A percentile compares a stretch with the other conserved stretches of the same genome.
These are phyloP conservation scores for Phytophthora pini DNA, from an alignment of 352 stramenopile species.

Conservation along the genomic window DNA sequence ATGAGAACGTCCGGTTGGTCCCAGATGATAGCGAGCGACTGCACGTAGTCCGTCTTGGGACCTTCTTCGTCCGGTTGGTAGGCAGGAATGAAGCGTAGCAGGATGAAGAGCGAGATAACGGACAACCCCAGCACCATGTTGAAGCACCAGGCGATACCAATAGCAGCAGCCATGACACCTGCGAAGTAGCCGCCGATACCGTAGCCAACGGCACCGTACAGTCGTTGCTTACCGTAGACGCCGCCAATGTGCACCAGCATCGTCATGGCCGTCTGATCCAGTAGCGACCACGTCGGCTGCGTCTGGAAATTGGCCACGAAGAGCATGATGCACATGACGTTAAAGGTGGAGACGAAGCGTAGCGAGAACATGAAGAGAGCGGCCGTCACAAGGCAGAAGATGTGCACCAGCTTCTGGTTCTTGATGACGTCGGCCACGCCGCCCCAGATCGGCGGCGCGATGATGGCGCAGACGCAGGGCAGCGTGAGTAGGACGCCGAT, in stretches of 20 bases:
- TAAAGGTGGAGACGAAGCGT: constrained; percentile 68
- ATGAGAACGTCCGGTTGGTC: constrained; percentile 66
- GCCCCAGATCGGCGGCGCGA: constrained; percentile 74
- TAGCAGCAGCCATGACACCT: constrained; percentile 60
- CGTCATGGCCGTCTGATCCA: constrained; percentile 73
- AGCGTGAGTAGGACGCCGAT: constrained; percentile 76
- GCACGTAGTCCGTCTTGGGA: constrained; percentile 41
- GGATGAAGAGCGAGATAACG: constrained; percentile 61
- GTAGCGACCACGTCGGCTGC: constrained; percentile 66
- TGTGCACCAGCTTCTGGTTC: constrained; percentile 72
- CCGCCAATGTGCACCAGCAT: constrained; percentile 65
- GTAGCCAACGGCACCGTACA: constrained; percentile 77
- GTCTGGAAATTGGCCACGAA: constrained; percentile 81
- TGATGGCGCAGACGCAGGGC: constrained; percentile 72
- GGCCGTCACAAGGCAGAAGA: constrained; percentile 64
- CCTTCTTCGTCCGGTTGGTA: constrained; percentile 42
- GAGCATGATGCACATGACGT: constrained; percentile 75
- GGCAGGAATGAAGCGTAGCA: constrained; percentile 58
- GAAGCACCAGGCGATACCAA: constrained; percentile 82
- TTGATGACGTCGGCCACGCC: constrained; percentile 63
- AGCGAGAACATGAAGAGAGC: constrained; percentile 75
- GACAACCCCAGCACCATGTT: constrained; percentile 75
- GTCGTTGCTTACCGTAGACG: constrained; percentile 80
- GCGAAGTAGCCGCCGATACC: constrained; percentile 70
- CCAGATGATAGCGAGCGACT: constrained; percentile 50